Evolutionary conservation across 768 basidiomycete species (phyloP).

Genomic region (Rhizopogon roseolus): DNA sequence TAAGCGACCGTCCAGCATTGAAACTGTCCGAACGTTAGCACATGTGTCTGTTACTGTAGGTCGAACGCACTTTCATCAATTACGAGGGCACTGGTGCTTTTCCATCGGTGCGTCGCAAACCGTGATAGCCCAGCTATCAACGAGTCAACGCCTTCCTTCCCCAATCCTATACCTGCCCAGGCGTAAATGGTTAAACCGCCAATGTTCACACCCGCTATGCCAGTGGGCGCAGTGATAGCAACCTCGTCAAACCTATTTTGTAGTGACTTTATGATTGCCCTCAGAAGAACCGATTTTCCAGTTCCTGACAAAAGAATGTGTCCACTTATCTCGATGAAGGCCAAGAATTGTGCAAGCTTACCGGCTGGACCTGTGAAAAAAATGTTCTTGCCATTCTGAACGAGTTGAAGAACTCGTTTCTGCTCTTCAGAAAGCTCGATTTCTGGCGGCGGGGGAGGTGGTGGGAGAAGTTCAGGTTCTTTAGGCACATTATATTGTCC

Average conservation of each 20-base stretch:
- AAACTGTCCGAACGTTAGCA: slow-evolving; percentile 39
- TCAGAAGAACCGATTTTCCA: slow-evolving; percentile 67
- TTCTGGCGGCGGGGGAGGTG: slow-evolving; percentile 3
- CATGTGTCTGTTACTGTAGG: neutral
- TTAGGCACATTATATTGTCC: too few species aligned
- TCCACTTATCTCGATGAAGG: neutral
- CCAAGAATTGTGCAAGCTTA: slow-evolving; percentile 17
- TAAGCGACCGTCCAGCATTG: slow-evolving; percentile 67
- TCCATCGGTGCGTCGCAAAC: slow-evolving; percentile 42
- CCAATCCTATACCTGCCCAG: slow-evolving; percentile 61
- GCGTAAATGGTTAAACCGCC: slow-evolving; percentile 66
- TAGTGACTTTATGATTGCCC: slow-evolving; percentile 49
- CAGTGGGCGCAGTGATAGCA: slow-evolving; percentile 64
- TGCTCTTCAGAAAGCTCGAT: slow-evolving; percentile 36
- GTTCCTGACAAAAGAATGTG: slow-evolving; percentile 36
- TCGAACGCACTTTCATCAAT: slow-evolving; percentile 65
- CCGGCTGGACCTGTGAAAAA: slow-evolving; percentile 79
- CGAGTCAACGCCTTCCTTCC: slow-evolving; percentile 40
- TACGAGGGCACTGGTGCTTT: slow-evolving; percentile 45
- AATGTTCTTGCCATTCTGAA: slow-evolving; percentile 51
- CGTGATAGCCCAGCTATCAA: slow-evolving; percentile 34
- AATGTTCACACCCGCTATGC: slow-evolving; percentile 66
- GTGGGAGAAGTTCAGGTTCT: neutral
- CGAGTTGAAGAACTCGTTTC: slow-evolving; percentile 33
- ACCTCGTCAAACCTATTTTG: slow-evolving; percentile 30